phyloP scores from a whole-genome alignment of 495 filamentous ascomycete genomes.

The Penicillium lagena region DNA sequence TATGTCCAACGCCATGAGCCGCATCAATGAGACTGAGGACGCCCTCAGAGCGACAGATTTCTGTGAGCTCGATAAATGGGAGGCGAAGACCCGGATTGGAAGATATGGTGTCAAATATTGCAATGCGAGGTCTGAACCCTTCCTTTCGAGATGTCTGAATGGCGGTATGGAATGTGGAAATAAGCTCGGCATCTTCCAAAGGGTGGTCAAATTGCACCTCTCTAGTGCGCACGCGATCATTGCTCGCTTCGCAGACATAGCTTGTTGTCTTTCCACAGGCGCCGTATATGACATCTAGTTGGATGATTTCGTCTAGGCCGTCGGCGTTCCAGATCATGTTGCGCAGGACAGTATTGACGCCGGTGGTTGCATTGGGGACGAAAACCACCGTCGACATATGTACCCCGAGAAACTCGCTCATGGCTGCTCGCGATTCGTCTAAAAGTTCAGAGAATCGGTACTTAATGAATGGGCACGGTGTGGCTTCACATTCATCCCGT shows the following conservation, averaged over 20 bases:
- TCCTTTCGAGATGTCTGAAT: slow-evolving; percentile 28
- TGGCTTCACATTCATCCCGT: slow-evolving; percentile 51
- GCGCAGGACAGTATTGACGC: slow-evolving; percentile 67
- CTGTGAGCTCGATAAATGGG: slow-evolving; percentile 59
- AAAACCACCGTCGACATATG: slow-evolving; percentile 58
- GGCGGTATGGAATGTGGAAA: slow-evolving; percentile 37
- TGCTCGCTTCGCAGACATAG: slow-evolving; percentile 57
- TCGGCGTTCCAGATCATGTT: slow-evolving; percentile 51
- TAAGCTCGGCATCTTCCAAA: slow-evolving; percentile 46
- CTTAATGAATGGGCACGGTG: slow-evolving; percentile 64
- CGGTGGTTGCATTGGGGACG: slow-evolving; percentile 68
- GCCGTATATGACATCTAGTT: slow-evolving; percentile 64
- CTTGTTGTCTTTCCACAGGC: slow-evolving; percentile 60
- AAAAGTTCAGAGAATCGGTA: slow-evolving; percentile 53
- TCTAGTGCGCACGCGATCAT: slow-evolving; percentile 12
- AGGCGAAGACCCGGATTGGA: slow-evolving; percentile 64
- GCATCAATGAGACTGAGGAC: slow-evolving; percentile 60
- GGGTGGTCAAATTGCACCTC: slow-evolving; percentile 45
- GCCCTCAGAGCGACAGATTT: slow-evolving; percentile 49
- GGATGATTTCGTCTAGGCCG: slow-evolving; percentile 45
- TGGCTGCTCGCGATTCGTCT: slow-evolving; percentile 52
- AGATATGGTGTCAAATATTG: slow-evolving; percentile 68
- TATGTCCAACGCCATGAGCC: slow-evolving; percentile 71
- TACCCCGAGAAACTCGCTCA: slow-evolving; percentile 57
- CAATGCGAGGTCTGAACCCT: slow-evolving; percentile 44